Base-by-base conservation (phyloP, 1,284 basidiomycete species). In the Cronartium quercuum region DNA sequence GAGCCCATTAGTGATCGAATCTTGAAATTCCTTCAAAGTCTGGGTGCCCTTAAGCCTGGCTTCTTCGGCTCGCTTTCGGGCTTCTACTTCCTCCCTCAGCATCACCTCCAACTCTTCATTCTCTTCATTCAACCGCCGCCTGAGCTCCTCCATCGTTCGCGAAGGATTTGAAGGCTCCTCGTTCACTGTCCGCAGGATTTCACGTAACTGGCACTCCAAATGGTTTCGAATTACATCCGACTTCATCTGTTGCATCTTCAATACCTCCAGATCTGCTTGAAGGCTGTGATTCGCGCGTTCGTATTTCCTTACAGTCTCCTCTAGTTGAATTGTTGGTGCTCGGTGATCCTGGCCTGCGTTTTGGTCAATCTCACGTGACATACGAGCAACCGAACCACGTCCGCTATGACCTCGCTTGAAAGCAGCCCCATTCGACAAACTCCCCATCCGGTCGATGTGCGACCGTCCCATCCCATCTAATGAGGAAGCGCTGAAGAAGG, bases 161-260 rank as follows among this genome's bases (percentile, higher is more conserved):
- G 87, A 87, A 1, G 88, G 88, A 78, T 89, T 87, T 75, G 84
- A 86, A 68, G 85, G 86, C 78, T 89, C 87, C 58, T 89, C 82
- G 38, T 74, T 74, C 71, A 77, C 41, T n/a, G 89, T 88, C n/a
- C 84, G 83, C 0, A 86, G 87, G 79, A 90, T 83, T 47, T 88
- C 88, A 6, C 85, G 84, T 57, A 90, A 81, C 1, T 88, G 87
- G 5, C 83, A 83, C 78, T 90, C 88, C 10, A 90, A 83, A 78
- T 90, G 88, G 66, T 86, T 86, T 41, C 88, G 84, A 69, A 90
- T 87, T 18, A 88, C 86, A 44, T 87, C 87, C 0, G 88, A 88
- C 13, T 88, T 87, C 7, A 85, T 85, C 84, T 89, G 88, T 79
- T 87, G 87, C 41, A 89, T 83, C 79, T 89, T 88, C n/a, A 89